Evolutionary conservation across 805 yeast species (phyloP).

Genomic region (Saccharomyces eubayanus): DNA sequence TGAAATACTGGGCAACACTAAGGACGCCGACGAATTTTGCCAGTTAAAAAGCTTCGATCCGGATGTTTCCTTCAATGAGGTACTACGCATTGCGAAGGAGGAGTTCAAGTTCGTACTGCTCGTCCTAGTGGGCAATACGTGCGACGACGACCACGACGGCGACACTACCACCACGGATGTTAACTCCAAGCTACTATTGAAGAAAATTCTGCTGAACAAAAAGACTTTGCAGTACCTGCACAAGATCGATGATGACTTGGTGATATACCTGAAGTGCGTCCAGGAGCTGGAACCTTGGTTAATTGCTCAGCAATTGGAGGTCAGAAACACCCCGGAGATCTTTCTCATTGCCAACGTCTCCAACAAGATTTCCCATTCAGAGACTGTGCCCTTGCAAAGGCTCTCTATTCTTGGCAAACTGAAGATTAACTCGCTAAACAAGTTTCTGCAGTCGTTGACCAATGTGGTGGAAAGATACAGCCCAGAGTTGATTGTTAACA

Average conservation of each 20-base stretch:
- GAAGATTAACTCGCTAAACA: constrained; percentile 24
- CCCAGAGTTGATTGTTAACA: constrained; percentile 52
- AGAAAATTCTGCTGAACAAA: constrained; percentile 39
- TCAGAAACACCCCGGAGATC: constrained; percentile 48
- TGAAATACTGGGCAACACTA: constrained; percentile 2
- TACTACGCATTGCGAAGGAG: constrained; percentile 32
- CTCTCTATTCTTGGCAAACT: constrained; percentile 30
- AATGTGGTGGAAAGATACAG: constrained; percentile 46
- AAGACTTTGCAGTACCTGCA: constrained; percentile 34
- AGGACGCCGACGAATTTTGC: neutral
- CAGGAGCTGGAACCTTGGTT: constrained; percentile 58
- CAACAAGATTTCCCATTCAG: constrained; percentile 34
- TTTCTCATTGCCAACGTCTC: constrained; percentile 47
- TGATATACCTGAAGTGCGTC: constrained; percentile 59
- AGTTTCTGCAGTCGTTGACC: constrained; percentile 32
- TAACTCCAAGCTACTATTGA: constrained; percentile 36
- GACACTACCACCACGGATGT: constrained; percentile 10
- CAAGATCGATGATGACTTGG: constrained; percentile 34
- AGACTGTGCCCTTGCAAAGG: constrained; percentile 23
- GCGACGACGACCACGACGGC: neutral
- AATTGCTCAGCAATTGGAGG: constrained; percentile 48
- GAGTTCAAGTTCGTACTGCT: constrained; percentile 46
- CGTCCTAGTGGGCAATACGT: constrained; percentile 38
- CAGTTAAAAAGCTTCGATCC: neutral
- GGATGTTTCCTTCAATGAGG: constrained; percentile 35